A percentile compares a stretch with the other conserved stretches of the same genome.
Evolutionary conservation across 495 filamentous ascomycete species (phyloP).

Genomic region (Chlorociboria aeruginascens): DNA sequence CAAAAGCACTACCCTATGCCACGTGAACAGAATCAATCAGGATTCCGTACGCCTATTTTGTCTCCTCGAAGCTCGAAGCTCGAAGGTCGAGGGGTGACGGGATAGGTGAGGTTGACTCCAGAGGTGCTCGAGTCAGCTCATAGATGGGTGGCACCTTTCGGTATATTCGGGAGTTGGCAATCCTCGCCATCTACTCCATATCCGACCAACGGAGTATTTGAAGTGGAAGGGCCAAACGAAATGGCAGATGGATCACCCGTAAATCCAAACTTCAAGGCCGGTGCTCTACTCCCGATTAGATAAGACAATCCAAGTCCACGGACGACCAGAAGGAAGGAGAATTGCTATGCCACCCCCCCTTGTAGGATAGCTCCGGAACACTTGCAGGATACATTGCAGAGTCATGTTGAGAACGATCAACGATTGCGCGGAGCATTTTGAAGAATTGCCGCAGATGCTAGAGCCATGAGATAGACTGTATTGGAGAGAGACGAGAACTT

Average conservation of each 20-base stretch:
- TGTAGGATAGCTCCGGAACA: conserved; percentile 51
- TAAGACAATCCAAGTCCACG: conserved; percentile 15
- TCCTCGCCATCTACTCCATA: conserved; percentile 52
- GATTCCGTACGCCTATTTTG: conserved; percentile 56
- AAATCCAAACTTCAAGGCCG: conserved; percentile 53
- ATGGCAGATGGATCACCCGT: conserved; percentile 51
- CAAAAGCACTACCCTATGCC: conserved; percentile 31
- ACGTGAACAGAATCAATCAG: conserved; percentile 47
- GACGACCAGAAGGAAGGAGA: conserved; percentile 55
- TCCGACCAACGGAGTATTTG: conserved; percentile 42
- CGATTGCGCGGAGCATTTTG: conserved; percentile 52
- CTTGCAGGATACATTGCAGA: conserved; percentile 41
- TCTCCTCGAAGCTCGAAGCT: conserved; percentile 43
- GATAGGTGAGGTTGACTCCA: conserved; percentile 27
- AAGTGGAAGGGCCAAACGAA: conserved; percentile 48
- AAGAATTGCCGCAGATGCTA: conserved; percentile 36
- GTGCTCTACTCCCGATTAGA: conserved; percentile 27
- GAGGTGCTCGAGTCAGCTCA: conserved; percentile 36
- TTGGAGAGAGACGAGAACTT: conserved; percentile 2
- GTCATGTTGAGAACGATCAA: conserved; percentile 25
- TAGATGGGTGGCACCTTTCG: conserved; percentile 46
- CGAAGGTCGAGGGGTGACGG: conserved; percentile 34
- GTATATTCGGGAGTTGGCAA: conserved; percentile 59
- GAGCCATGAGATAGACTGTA: not conserved
- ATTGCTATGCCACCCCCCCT: conserved; percentile 57